Evolutionary conservation across 2,329 filamentous ascomycete genomes (phyloP).

Genomic region (Colletotrichum viniferum): DNA sequence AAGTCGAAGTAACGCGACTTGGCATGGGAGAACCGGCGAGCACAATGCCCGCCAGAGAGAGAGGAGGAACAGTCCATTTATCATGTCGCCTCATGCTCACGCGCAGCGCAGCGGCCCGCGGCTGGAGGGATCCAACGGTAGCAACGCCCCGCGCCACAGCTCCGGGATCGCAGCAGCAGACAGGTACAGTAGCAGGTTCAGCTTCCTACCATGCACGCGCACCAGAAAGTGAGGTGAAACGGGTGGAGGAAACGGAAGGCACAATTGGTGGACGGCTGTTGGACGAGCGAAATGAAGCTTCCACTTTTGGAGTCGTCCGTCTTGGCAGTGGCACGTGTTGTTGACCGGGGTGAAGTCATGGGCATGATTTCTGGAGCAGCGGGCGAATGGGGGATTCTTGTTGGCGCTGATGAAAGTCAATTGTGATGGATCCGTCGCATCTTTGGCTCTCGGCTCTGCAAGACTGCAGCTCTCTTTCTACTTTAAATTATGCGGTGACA

Average conservation of each 20-base stretch:
- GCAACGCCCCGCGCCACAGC: neutral
- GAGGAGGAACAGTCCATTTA: slow-evolving; percentile 6
- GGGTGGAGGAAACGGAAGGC: neutral
- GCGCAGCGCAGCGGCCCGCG: neutral
- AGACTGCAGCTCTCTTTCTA: neutral
- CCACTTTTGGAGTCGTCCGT: slow-evolving; percentile 4
- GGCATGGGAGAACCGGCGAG: slow-evolving; percentile 6
- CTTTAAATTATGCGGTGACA: neutral
- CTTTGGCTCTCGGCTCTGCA: neutral
- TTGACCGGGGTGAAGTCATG: neutral
- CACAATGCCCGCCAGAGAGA: neutral
- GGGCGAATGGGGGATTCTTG: accelerated
- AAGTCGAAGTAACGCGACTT: neutral
- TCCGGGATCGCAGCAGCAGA: neutral
- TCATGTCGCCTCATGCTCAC: slow-evolving; percentile 1
- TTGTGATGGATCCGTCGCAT: neutral
- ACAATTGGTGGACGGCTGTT: neutral
- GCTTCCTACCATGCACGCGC: neutral
- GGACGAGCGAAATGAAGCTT: neutral
- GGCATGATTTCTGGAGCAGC: neutral
- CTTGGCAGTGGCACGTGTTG: slow-evolving; percentile 9
- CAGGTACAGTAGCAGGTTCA: neutral
- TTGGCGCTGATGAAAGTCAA: neutral
- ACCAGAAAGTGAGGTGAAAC: neutral
- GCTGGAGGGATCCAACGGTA: neutral